phyloP scores from a whole-genome alignment of 805 yeast species.

The Cyberlindnera mississippiensis region DNA sequence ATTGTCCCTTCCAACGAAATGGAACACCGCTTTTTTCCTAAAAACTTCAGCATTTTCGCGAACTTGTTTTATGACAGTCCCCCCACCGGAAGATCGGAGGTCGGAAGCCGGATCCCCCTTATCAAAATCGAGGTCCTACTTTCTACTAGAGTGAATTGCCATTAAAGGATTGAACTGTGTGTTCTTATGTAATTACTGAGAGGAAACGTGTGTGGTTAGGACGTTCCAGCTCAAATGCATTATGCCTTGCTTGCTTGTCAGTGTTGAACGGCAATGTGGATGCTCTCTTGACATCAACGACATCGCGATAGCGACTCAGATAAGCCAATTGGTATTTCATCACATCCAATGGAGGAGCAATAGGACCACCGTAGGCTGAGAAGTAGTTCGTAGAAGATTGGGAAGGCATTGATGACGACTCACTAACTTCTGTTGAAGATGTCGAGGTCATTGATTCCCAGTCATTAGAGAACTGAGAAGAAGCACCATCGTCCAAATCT shows the following conservation, averaged over 20 bases:
- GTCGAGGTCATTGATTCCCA: conserved; percentile 18
- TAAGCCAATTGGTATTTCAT: conserved; percentile 15
- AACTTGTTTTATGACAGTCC: not conserved
- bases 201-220: conserved; percentile 11
- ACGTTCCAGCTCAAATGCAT: conserved; percentile 1
- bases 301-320: conserved; percentile 8
- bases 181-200: conserved; percentile 9
- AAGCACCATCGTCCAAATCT: conserved; percentile 6
- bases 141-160: too few species aligned
- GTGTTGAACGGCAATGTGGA: conserved; percentile 15
- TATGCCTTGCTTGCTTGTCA: conserved; percentile 2
- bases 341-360: conserved; percentile 11
- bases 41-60: too few species aligned
- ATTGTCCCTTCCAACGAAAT: too few species aligned
- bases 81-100: too few species aligned
- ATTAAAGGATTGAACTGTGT: too few species aligned
- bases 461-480: conserved; percentile 13
- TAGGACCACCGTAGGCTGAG: conserved; percentile 11
- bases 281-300: conserved; percentile 18
- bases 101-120: not conserved
- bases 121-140: too few species aligned
- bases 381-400: conserved; percentile 11
- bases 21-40: too few species aligned
- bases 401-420: conserved; percentile 9
- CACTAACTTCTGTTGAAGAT: conserved; percentile 13